Conservation (phyloP, 495 filamentous ascomycete species). For the Tuber magnatum region DNA sequence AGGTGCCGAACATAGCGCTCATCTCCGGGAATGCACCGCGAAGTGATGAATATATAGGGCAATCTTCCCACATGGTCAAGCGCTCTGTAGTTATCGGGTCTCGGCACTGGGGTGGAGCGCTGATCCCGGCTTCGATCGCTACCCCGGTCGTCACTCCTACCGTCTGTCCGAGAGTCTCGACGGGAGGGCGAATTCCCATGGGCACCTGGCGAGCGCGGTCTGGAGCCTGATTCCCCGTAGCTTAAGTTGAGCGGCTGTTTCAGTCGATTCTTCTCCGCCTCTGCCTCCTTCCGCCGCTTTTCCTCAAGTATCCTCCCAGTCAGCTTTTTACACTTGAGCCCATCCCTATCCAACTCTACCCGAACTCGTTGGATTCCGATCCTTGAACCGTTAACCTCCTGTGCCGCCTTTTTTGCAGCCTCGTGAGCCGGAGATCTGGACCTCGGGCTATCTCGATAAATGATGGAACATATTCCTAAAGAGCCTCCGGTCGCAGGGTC, state of each 20-base stretch:
- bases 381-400: constrained; percentile 57
- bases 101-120: constrained; percentile 28
- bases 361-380: constrained; percentile 68
- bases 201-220: constrained; percentile 18
- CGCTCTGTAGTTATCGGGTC: constrained; percentile 43
- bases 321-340: constrained; percentile 65
- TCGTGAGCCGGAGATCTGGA: constrained; percentile 56
- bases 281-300: constrained; percentile 50
- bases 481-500: constrained; percentile 88
- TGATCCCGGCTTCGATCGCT: constrained; percentile 24
- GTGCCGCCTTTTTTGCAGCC: constrained; percentile 70
- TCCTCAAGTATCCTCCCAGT: constrained; percentile 64
- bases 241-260: constrained; percentile 23
- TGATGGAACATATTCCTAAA: constrained; percentile 82
- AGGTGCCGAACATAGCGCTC: constrained; percentile 74
- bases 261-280: constrained; percentile 41
- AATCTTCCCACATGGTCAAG: constrained; percentile 62
- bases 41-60: constrained; percentile 88
- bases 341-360: constrained; percentile 83
- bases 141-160: constrained; percentile 15
- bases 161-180: constrained; percentile 25
- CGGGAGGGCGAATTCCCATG: constrained; percentile 42
- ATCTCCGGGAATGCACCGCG: constrained; percentile 81
- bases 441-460: constrained; percentile 67
- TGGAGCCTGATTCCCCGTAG: constrained; percentile 19